Evolutionary conservation across 345 rosid genomes (phyloP).

Genomic region (Eucalyptus rudis): DNA sequence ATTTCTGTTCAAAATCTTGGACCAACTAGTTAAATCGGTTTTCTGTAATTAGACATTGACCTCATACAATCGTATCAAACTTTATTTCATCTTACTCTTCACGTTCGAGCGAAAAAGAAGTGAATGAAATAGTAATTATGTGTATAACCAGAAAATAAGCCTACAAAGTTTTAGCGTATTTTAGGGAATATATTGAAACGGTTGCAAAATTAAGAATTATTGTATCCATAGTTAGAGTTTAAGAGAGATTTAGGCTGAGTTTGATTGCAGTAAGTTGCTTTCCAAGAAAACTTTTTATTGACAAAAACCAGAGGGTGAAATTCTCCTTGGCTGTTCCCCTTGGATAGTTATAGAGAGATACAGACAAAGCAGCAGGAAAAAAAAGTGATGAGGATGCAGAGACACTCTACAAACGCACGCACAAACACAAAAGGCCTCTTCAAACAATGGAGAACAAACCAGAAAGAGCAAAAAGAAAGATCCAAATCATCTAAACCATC

Average conservation of each 20-base stretch:
- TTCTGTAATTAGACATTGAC: not conserved
- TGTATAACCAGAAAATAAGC: not conserved
- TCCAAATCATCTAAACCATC: not conserved
- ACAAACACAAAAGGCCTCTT: not conserved
- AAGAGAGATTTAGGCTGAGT: not conserved
- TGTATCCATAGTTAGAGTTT: not conserved
- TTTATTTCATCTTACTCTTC: not conserved
- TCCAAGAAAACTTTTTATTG: not conserved
- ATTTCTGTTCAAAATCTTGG: not conserved
- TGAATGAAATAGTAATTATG: not conserved
- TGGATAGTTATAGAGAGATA: not conserved
- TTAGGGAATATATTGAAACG: not conserved
- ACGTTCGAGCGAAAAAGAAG: not conserved
- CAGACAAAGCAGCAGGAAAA: not conserved
- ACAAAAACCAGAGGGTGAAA: not conserved
- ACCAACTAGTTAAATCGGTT: not conserved
- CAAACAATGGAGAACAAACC: not conserved
- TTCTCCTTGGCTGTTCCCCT: not conserved
- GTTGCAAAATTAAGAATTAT: not conserved
- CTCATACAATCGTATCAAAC: accelerated
- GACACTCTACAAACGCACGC: not conserved
- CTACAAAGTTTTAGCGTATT: not conserved
- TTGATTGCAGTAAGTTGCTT: not conserved
- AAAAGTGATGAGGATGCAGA: not conserved
- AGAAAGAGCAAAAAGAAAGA: not conserved